Percentiles rank a stretch among this genome's conserved stretches.
Evolutionary conservation across 2,329 filamentous ascomycete genomes (phyloP).

Genomic region (Colletotrichum musicola): DNA sequence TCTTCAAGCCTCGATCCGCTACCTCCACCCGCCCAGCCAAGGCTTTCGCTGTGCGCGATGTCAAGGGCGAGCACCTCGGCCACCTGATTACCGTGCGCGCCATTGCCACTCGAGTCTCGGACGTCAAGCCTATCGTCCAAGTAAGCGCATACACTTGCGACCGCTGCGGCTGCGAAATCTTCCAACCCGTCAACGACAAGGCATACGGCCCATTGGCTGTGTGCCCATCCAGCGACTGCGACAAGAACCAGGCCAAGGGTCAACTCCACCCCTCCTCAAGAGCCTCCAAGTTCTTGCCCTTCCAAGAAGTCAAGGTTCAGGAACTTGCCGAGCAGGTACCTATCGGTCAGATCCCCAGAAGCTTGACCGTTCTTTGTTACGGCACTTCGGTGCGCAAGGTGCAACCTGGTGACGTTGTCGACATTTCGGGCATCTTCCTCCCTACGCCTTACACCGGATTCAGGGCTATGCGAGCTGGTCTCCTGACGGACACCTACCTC

Average conservation of each 20-base stretch:
- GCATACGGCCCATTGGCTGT: conserved; percentile 88
- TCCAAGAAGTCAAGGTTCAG: conserved; percentile 98
- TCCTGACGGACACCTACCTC: conserved; percentile 97
- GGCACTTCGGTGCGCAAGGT: conserved; percentile 87
- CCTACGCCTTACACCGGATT: conserved; percentile 99
- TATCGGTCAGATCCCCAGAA: conserved; percentile 95
- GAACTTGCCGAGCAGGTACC: conserved; percentile 99
- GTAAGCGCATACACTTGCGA: conserved; percentile 99
- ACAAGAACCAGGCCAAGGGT: conserved; percentile 90
- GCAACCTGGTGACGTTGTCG: conserved; percentile 94
- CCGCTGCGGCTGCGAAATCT: conserved; percentile 95
- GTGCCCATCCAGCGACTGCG: conserved; percentile 92
- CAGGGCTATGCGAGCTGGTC: conserved; percentile 93
- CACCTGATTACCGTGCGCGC: conserved; percentile 94
- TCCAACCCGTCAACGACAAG: conserved; percentile 93
- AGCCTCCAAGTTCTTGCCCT: conserved; percentile 95
- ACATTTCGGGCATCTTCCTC: conserved; percentile 94
- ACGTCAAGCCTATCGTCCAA: conserved; percentile 97
- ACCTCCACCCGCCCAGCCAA: conserved; percentile 73
- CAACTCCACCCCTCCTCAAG: conserved; percentile 95
- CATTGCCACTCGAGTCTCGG: conserved; percentile 94
- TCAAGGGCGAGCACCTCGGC: conserved; percentile 92
- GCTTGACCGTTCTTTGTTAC: conserved; percentile 89
- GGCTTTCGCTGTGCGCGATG: conserved; percentile 88
- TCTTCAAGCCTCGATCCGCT: conserved; percentile 91